These are phyloP conservation scores for Colletotrichum eleusines DNA, from an alignment of 2,329 filamentous ascomycete species.

Conservation along the genomic window DNA sequence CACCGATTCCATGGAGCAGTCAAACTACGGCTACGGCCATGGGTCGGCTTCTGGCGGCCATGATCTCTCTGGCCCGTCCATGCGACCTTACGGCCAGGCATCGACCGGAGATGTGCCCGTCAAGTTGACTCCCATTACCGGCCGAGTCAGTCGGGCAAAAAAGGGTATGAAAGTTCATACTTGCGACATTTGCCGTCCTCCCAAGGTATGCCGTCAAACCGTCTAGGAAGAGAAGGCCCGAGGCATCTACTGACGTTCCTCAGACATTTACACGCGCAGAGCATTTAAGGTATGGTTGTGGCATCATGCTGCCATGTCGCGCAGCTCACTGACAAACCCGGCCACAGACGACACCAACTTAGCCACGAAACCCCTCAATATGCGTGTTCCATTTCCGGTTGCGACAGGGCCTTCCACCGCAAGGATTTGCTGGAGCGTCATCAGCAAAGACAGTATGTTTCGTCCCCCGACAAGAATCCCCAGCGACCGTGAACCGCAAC, in stretches of 20 bases:
- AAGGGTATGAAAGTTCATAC: constrained; percentile 70
- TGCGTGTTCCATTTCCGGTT: constrained; percentile 64
- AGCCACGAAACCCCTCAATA: constrained; percentile 68
- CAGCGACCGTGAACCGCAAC: background rate
- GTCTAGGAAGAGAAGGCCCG: background rate
- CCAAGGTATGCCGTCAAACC: constrained; percentile 57
- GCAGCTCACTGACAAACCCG: constrained; percentile 12
- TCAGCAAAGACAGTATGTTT: constrained; percentile 60
- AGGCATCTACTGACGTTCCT: constrained; percentile 10
- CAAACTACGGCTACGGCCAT: constrained; percentile 44
- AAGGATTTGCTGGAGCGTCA: constrained; percentile 72
- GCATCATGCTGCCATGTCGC: background rate
- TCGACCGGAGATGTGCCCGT: constrained; percentile 54
- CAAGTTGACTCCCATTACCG: constrained; percentile 68
- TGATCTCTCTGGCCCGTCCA: constrained; percentile 48
- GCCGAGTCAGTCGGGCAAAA: constrained; percentile 68
- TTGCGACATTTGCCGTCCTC: constrained; percentile 64
- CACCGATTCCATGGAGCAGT: constrained; percentile 63
- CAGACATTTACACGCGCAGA: constrained; percentile 74
- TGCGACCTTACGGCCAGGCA: constrained; percentile 57
- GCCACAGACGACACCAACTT: constrained; percentile 68
- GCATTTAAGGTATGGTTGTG: constrained; percentile 64
- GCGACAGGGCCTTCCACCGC: constrained; percentile 69
- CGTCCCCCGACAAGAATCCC: constrained; percentile 44
- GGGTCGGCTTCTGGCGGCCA: constrained; percentile 45